These are phyloP conservation scores for Lipomyces chichibuensis DNA, from an alignment of 805 yeast genomes.

Conservation along the genomic window DNA sequence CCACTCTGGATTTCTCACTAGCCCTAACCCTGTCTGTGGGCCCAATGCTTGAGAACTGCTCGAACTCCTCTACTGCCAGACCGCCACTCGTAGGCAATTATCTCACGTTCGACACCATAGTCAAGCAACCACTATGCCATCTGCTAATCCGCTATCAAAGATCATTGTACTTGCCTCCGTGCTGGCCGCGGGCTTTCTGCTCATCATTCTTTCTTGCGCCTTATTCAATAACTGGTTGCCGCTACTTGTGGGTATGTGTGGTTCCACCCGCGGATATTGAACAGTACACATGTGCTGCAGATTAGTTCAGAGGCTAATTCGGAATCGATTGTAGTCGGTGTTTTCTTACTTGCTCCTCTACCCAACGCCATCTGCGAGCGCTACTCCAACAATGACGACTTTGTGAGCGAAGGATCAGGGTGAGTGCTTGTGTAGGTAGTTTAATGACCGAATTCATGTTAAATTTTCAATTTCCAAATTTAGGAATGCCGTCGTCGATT, in stretches of 20 bases:
- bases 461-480: slow-evolving; percentile 5
- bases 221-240: slow-evolving; percentile 92
- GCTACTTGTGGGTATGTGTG: slow-evolving; percentile 60
- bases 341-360: slow-evolving; percentile 69
- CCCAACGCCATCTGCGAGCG: slow-evolving; percentile 65
- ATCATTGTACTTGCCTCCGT: slow-evolving; percentile 76
- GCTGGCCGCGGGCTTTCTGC: slow-evolving; percentile 84
- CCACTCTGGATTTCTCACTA: background rate
- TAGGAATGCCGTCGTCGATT: slow-evolving; percentile 60
- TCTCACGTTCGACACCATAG: background rate
- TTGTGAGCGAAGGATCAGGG: slow-evolving; percentile 59
- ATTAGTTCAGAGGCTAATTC: background rate
- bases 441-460: background rate
- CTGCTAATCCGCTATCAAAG: slow-evolving; percentile 67
- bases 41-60: no score
- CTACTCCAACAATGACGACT: slow-evolving; percentile 56
- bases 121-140: slow-evolving; percentile 28
- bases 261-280: background rate
- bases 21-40: background rate
- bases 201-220: slow-evolving; percentile 86
- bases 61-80: no score
- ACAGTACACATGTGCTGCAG: background rate
- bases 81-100: no score
- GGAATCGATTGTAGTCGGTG: slow-evolving; percentile 47
- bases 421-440: slow-evolving; percentile 35